phyloP scores from a whole-genome alignment of 23 red algal species.

The Gracilariopsis chorda region DNA sequence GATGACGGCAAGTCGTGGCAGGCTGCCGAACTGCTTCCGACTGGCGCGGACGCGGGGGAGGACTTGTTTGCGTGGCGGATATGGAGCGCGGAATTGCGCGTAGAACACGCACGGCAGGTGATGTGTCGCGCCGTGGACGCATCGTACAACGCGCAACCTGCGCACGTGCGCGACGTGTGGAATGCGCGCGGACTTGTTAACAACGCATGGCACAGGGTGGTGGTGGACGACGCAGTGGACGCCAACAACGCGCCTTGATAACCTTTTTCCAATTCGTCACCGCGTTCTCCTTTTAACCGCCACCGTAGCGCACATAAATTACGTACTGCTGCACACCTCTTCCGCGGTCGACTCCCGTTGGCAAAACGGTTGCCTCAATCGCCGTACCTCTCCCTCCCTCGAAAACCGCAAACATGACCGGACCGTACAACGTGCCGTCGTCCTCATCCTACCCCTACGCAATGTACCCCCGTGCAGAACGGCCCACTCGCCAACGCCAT shows the following conservation, averaged over 20 bases:
- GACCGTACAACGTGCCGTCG: too few relatives aligned
- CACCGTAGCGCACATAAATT: too few relatives aligned
- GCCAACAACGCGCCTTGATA: neutral
- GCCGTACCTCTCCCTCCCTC: too few relatives aligned
- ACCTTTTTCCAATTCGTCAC: too few relatives aligned
- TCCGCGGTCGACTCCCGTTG: too few relatives aligned
- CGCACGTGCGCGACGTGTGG: conserved; percentile 58
- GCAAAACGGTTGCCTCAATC: too few relatives aligned
- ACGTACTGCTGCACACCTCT: too few relatives aligned
- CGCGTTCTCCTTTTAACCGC: too few relatives aligned
- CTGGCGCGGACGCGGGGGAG: neutral
- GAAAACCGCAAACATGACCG: too few relatives aligned
- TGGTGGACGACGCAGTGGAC: neutral
- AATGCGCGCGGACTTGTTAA: conserved; percentile 83
- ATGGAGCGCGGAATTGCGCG: conserved; percentile 42
- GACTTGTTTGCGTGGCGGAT: conserved; percentile 75
- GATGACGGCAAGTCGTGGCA: conserved; percentile 73
- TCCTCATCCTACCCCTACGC: too few relatives aligned
- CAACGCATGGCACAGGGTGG: conserved; percentile 83
- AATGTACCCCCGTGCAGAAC: too few relatives aligned
- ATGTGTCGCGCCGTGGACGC: conserved; percentile 70
- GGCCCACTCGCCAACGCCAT: too few relatives aligned
- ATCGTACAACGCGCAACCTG: conserved; percentile 73
- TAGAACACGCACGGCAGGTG: neutral
- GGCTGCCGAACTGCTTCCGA: conserved; percentile 43